phyloP scores from a whole-genome alignment of 163 green algal genomes.

The Picocystis sp. region DNA sequence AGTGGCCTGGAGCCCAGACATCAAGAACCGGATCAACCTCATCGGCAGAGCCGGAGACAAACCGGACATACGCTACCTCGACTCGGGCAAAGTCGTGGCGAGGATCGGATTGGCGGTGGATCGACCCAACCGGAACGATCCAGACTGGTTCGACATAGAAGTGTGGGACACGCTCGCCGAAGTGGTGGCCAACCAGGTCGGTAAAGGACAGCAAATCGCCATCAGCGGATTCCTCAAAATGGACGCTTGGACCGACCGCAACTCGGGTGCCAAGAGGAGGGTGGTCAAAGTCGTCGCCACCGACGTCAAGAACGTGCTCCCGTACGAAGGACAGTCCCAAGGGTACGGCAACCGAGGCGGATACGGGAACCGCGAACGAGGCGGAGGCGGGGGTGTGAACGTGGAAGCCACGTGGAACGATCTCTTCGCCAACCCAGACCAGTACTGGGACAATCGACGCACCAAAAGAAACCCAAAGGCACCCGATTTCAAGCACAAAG shows the following conservation, averaged over 20 bases:
- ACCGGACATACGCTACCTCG: constrained; percentile 10
- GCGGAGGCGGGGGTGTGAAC: neutral
- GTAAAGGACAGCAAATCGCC: constrained; percentile 8
- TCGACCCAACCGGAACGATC: constrained; percentile 1
- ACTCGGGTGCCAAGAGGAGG: constrained; percentile 1
- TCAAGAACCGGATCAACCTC: constrained; percentile 7
- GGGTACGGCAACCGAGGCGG: neutral
- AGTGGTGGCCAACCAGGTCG: constrained; percentile 1
- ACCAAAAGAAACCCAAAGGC: constrained; percentile 12
- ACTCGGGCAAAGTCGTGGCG: constrained; percentile 6
- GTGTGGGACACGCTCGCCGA: constrained; percentile 4
- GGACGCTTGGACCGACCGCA: constrained; percentile 5
- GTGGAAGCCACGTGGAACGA: constrained; percentile 6
- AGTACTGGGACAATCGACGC: constrained; percentile 17
- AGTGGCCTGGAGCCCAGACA: constrained; percentile 5
- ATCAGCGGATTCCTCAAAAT: constrained; percentile 8
- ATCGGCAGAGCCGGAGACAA: constrained; percentile 6
- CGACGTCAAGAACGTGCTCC: neutral
- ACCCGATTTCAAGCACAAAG: constrained; percentile 24
- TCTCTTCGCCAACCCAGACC: constrained; percentile 9
- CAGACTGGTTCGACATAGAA: constrained; percentile 8
- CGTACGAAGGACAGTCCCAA: neutral
- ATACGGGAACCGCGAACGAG: neutral
- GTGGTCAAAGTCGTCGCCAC: constrained; percentile 2
- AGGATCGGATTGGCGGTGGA: constrained; percentile 3